Conservation (phyloP, 169 alveolate species). For the Plasmodium chabaudi region DNA sequence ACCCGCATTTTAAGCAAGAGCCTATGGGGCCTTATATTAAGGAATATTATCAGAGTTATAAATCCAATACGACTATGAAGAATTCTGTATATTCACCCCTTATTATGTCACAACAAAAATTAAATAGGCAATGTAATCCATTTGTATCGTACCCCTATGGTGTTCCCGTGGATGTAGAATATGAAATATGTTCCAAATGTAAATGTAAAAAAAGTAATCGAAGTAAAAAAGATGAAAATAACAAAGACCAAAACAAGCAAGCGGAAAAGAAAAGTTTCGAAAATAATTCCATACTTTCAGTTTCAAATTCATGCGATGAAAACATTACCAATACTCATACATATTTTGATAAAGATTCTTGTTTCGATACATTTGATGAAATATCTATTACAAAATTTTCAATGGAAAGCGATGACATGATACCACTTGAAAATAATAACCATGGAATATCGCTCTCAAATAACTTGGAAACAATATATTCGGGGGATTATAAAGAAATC, state of each 20-base stretch:
- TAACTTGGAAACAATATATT: constrained; percentile 20
- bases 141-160: constrained; percentile 73
- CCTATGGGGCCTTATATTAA: constrained; percentile 48
- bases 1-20: constrained; percentile 55
- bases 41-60: constrained; percentile 33
- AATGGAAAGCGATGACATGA: constrained; percentile 2
- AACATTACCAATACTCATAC: not conserved
- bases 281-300: constrained; percentile 13
- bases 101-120: constrained; percentile 17
- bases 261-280: not conserved
- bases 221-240: constrained; percentile 4
- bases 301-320: constrained; percentile 6
- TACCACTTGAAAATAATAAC: not conserved
- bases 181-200: constrained; percentile 69
- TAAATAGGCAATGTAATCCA: constrained; percentile 64
- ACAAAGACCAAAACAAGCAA: not conserved
- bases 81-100: constrained; percentile 17
- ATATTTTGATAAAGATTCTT: not conserved
- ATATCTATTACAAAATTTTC: not conserved
- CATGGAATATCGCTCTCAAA: constrained; percentile 1
- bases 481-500: not conserved
- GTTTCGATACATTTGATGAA: not conserved
- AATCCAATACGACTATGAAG: not conserved
- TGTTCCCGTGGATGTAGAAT: constrained; percentile 45
- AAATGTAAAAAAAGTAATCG: constrained; percentile 39